A percentile compares a stretch with the other conserved stretches of the same genome.
These are phyloP conservation scores for Gelatoporia subvermispora DNA, from an alignment of 768 basidiomycete species.

Conservation along the genomic window DNA sequence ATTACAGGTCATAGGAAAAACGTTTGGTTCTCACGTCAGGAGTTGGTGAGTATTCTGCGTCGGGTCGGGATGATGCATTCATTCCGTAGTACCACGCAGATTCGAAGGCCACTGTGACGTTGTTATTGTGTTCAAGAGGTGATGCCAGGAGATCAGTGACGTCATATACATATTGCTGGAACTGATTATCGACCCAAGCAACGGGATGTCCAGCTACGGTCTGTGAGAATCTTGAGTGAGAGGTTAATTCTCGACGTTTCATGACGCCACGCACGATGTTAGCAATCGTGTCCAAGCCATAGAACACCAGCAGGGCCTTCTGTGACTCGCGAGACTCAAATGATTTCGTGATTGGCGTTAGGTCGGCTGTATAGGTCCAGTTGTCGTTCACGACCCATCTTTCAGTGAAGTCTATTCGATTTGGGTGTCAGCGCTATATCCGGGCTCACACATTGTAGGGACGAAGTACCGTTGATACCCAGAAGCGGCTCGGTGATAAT, in stretches of 20 bases:
- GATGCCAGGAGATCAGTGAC: constrained; percentile 38
- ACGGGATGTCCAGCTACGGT: constrained; percentile 47
- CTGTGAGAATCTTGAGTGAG: constrained; percentile 22
- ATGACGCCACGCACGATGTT: constrained; percentile 39
- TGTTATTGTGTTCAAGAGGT: constrained; percentile 29
- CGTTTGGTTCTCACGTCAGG: constrained; percentile 19
- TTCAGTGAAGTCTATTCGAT: constrained; percentile 42
- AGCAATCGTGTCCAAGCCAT: constrained; percentile 54
- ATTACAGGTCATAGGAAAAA: background rate
- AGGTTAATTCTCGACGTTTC: background rate
- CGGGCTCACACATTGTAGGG: background rate
- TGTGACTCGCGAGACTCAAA: constrained; percentile 17
- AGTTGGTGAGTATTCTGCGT: constrained; percentile 41
- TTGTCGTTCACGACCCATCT: constrained; percentile 53
- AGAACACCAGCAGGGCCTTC: constrained; percentile 44
- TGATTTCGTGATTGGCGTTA: constrained; percentile 36
- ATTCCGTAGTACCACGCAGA: constrained; percentile 50
- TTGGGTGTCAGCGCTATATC: background rate
- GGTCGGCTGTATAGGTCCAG: constrained; percentile 55
- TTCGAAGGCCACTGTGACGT: constrained; percentile 48
- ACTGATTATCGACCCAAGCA: constrained; percentile 56
- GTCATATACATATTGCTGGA: constrained; percentile 50
- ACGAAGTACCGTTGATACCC: constrained; percentile 43
- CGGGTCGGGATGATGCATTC: constrained; percentile 46
- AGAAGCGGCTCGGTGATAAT: constrained; percentile 50